Evolutionary conservation across 2,329 filamentous ascomycete species (phyloP).

Genomic region (Botrytis squamosa): DNA sequence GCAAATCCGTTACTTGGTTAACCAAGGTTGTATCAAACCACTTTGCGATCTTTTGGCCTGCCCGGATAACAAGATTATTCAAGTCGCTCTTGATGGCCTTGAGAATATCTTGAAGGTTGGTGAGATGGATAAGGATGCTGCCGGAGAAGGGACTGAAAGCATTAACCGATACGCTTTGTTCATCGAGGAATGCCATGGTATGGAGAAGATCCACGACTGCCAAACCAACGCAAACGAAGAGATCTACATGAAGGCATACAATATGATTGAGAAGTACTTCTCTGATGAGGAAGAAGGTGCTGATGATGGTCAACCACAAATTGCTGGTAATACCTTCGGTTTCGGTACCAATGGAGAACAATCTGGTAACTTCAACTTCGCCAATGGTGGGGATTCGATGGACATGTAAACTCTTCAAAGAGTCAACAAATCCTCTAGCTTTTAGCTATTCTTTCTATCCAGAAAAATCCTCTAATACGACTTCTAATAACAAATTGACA

Average conservation of each 20-base stretch:
- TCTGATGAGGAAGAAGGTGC: slow-evolving; percentile 88
- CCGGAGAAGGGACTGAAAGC: slow-evolving; percentile 68
- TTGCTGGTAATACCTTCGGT: slow-evolving; percentile 71
- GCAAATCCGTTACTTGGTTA: slow-evolving; percentile 93
- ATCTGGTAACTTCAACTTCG: slow-evolving; percentile 92
- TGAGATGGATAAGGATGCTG: slow-evolving; percentile 94
- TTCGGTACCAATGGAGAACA: slow-evolving; percentile 72
- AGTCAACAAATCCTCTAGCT: slow-evolving; percentile 26
- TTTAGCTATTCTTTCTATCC: slow-evolving; percentile 24
- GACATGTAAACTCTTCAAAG: slow-evolving; percentile 58
- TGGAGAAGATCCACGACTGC: slow-evolving; percentile 99
- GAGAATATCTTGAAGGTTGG: slow-evolving; percentile 99
- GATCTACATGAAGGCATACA: slow-evolving; percentile 99
- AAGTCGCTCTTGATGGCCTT: slow-evolving; percentile 93
- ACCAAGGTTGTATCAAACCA: slow-evolving; percentile 94
- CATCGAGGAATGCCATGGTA: slow-evolving; percentile 97
- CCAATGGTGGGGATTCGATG: slow-evolving; percentile 70
- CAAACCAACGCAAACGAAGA: slow-evolving; percentile 99
- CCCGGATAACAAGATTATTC: slow-evolving; percentile 99
- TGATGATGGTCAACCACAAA: slow-evolving; percentile 67
- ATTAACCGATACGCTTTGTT: slow-evolving; percentile 98
- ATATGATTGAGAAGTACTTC: slow-evolving; percentile 99
- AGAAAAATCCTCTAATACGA: slow-evolving; percentile 28
- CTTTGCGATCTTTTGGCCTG: slow-evolving; percentile 92
- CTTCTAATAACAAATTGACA: slow-evolving; percentile 36